Conservation (phyloP, 2,329 filamentous ascomycete species). For the Xylaria sp. region DNA sequence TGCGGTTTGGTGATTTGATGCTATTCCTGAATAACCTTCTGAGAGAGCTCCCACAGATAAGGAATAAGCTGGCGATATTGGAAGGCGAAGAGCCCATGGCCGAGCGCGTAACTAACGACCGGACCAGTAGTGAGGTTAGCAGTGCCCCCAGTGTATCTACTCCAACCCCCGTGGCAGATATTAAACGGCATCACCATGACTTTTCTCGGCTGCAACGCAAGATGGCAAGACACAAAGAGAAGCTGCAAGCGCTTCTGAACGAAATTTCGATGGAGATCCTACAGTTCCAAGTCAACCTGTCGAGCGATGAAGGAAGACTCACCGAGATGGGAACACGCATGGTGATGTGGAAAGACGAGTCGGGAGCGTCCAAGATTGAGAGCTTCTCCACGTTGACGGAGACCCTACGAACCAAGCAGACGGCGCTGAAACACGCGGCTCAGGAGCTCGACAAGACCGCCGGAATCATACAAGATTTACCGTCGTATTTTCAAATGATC, state of each 20-base stretch:
- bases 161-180: neutral
- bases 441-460: slow-evolving; percentile 17
- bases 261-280: slow-evolving; percentile 14
- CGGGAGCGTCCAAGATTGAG: neutral
- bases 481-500: slow-evolving; percentile 20
- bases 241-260: slow-evolving; percentile 21
- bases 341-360: slow-evolving; percentile 15
- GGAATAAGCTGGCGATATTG: neutral
- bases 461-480: slow-evolving; percentile 8
- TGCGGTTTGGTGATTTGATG: slow-evolving; percentile 20
- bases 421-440: slow-evolving; percentile 11
- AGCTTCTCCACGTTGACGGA: neutral
- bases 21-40: slow-evolving; percentile 6
- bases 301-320: slow-evolving; percentile 17
- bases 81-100: neutral
- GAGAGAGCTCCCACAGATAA: slow-evolving; percentile 2
- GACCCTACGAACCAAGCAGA: slow-evolving; percentile 15
- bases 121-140: neutral
- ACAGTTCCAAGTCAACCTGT: slow-evolving; percentile 24
- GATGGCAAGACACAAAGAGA: slow-evolving; percentile 21
- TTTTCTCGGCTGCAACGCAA: slow-evolving; percentile 22
- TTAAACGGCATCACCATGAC: slow-evolving; percentile 16
- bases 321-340: slow-evolving; percentile 19
- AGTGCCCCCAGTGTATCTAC: neutral
- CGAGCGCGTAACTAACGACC: neutral